Evolutionary conservation across 176 grass and related monocot species (phyloP).

Genomic region (Triticum dicoccoides): DNA sequence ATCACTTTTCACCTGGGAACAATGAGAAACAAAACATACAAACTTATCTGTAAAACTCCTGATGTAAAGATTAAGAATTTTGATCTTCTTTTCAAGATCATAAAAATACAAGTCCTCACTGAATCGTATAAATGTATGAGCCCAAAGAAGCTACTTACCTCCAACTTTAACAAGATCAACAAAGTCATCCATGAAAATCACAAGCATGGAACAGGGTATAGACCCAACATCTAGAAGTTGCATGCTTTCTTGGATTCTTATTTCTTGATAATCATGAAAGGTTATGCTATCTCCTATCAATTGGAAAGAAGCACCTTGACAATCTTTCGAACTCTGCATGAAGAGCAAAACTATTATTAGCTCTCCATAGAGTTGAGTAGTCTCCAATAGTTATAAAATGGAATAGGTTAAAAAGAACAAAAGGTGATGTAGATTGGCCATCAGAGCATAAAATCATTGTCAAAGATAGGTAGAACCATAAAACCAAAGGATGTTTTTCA

Average conservation of each 20-base stretch:
- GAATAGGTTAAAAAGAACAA: neutral
- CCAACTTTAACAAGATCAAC: constrained; percentile 84
- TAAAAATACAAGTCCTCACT: neutral
- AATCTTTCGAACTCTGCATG: constrained; percentile 48
- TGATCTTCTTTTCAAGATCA: too few relatives aligned
- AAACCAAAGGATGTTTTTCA: neutral
- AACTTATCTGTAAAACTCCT: too few relatives aligned
- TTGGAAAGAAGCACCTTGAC: too few relatives aligned
- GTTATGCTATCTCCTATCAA: too few relatives aligned
- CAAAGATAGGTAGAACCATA: neutral
- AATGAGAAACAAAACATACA: too few relatives aligned
- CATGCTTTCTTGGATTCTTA: too few relatives aligned
- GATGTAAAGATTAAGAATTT: too few relatives aligned
- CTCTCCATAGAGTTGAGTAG: constrained; percentile 8
- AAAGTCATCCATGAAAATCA: constrained; percentile 54
- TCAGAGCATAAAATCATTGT: neutral
- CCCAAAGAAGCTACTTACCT: constrained; percentile 38
- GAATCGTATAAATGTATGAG: neutral
- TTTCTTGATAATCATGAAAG: too few relatives aligned
- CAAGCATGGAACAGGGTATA: too few relatives aligned
- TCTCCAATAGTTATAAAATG: constrained; percentile 19
- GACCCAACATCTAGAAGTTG: too few relatives aligned
- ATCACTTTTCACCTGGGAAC: too few relatives aligned
- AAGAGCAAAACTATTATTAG: neutral
- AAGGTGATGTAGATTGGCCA: neutral